Conservation (phyloP, 2,329 filamentous ascomycete genomes). For the Acarospora socialis region DNA sequence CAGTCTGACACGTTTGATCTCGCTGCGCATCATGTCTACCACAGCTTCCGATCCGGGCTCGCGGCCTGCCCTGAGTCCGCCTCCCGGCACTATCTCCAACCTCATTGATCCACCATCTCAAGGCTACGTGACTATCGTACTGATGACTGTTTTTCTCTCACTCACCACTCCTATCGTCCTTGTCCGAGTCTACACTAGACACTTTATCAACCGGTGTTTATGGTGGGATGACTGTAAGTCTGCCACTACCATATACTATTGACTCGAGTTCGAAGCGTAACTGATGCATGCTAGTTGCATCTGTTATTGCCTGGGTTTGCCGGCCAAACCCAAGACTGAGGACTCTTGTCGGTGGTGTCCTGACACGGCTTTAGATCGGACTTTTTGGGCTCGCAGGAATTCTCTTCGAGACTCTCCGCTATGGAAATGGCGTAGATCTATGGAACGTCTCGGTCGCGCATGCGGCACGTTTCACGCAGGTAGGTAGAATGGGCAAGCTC, state of each 20-base stretch:
- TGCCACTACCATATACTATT: background rate
- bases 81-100: conserved; percentile 1
- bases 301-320: no score
- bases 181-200: conserved; percentile 12
- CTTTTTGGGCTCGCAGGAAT: conserved; percentile 8
- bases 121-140: conserved; percentile 5
- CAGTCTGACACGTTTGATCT: no score
- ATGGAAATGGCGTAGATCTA: conserved; percentile 10
- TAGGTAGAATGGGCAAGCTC: background rate
- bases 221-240: conserved; percentile 14
- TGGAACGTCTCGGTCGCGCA: conserved; percentile 13
- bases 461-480: conserved; percentile 8
- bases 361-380: conserved; percentile 5
- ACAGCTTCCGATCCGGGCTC: background rate
- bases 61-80: conserved; percentile 1
- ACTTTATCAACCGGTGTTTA: conserved; percentile 7
- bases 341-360: no score
- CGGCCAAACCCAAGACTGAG: no score
- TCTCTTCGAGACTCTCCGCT: conserved; percentile 8
- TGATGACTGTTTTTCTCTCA: conserved; percentile 4
- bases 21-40: background rate
- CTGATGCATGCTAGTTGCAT: no score
- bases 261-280: background rate
- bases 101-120: conserved; percentile 9
- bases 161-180: conserved; percentile 8